A percentile compares a stretch with the other conserved stretches of the same genome.
phyloP scores from a whole-genome alignment of 306 rosid genomes.

The Quercus berberidifolia region DNA sequence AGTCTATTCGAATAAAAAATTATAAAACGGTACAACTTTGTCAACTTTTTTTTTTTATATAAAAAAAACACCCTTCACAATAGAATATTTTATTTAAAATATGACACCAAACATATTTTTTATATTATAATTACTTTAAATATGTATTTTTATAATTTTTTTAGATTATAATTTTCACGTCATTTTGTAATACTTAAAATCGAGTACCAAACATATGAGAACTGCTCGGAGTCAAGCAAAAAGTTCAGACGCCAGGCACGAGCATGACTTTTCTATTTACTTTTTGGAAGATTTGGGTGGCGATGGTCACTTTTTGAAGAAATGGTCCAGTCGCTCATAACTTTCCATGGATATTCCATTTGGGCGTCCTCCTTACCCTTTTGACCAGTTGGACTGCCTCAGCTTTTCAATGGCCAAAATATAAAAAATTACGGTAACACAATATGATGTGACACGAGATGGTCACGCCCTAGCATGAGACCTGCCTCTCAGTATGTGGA shows the following conservation, averaged over 20 bases:
- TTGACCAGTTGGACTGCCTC: slow-evolving; percentile 15
- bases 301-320: slow-evolving; percentile 15
- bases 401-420: slow-evolving; percentile 14
- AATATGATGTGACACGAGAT: no score
- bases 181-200: no score
- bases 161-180: accelerated
- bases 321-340: slow-evolving; percentile 17
- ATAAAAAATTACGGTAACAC: no score
- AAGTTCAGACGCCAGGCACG: not conserved
- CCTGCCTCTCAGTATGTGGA: accelerated
- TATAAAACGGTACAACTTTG: no score
- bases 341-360: not conserved
- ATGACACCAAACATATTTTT: accelerated
- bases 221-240: no score
- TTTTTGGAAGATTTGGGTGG: slow-evolving; percentile 13
- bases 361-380: not conserved
- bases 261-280: not conserved
- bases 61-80: no score
- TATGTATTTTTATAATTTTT: accelerated
- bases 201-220: no score
- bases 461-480: no score
- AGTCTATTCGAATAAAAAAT: no score
- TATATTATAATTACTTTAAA: no score
- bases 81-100: no score
- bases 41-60: no score